Conservation (phyloP, 139 green algal species). For the Volvox reticuliferus region DNA sequence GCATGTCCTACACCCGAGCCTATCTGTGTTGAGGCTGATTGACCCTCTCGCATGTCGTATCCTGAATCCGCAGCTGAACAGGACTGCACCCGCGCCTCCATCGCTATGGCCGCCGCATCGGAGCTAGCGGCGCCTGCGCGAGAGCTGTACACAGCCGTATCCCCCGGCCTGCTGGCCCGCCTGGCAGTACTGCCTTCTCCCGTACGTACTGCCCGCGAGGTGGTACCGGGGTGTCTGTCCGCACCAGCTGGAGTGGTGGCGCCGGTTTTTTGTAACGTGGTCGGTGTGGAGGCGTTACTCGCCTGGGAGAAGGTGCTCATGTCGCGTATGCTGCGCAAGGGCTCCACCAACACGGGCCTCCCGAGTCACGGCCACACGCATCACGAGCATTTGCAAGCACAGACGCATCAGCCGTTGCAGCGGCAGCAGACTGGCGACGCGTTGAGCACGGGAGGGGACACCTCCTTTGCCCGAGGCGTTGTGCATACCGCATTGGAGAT, state of each 20-base stretch:
- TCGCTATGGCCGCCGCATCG: background rate
- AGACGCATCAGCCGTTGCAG: background rate
- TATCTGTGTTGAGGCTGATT: too few relatives aligned
- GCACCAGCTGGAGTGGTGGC: conserved; percentile 40
- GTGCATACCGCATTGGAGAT: background rate
- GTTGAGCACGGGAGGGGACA: background rate
- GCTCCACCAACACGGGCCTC: background rate
- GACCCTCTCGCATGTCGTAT: too few relatives aligned
- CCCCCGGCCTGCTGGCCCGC: background rate
- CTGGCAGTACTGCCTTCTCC: conserved; percentile 7
- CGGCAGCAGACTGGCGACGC: background rate
- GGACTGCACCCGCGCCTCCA: background rate
- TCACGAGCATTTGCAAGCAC: background rate
- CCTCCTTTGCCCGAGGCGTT: background rate
- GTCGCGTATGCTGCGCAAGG: background rate
- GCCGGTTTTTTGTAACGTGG: conserved; percentile 43
- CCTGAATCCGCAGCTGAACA: background rate
- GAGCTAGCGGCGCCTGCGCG: background rate
- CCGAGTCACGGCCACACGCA: background rate
- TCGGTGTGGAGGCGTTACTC: conserved; percentile 37
- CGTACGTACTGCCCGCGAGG: conserved; percentile 18
- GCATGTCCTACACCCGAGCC: too few relatives aligned
- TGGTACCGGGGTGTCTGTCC: conserved; percentile 38
- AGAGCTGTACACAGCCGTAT: conserved; percentile 23
- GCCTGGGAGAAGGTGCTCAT: conserved; percentile 27